Percentiles rank a stretch among this genome's conserved stretches.
These are phyloP conservation scores for Podospora conica DNA, from an alignment of 495 filamentous ascomycete species.

Conservation along the genomic window DNA sequence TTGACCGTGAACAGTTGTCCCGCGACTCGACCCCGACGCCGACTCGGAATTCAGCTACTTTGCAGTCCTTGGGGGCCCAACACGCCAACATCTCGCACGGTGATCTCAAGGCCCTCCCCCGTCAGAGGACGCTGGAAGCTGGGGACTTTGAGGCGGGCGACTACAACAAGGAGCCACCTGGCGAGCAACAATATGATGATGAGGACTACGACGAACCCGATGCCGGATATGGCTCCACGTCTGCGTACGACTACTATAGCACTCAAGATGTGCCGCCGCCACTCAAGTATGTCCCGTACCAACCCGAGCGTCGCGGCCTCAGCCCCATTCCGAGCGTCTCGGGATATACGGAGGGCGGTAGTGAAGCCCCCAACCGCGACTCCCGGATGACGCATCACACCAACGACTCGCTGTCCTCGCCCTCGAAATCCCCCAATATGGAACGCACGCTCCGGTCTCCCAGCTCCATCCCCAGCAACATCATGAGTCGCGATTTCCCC, in stretches of 20 bases:
- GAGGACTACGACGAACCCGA: conserved; percentile 37
- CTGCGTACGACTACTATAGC: conserved; percentile 46
- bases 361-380: conserved; percentile 44
- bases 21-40: conserved; percentile 38
- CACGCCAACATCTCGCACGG: conserved; percentile 49
- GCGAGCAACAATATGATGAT: conserved; percentile 34
- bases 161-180: conserved; percentile 33
- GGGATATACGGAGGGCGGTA: conserved; percentile 55
- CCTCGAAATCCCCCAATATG: conserved; percentile 29
- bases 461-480: conserved; percentile 35
- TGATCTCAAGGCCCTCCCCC: conserved; percentile 42
- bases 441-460: conserved; percentile 32
- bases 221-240: conserved; percentile 31
- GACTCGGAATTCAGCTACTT: conserved; percentile 33
- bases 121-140: conserved; percentile 31
- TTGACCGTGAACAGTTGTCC: conserved; percentile 45
- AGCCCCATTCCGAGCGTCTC: conserved; percentile 89
- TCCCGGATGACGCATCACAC: conserved; percentile 42
- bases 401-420: conserved; percentile 39
- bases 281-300: conserved; percentile 51
- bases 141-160: conserved; percentile 42
- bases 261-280: conserved; percentile 50
- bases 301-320: conserved; percentile 54
- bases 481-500: conserved; percentile 35
- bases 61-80: conserved; percentile 39